Evolutionary conservation across 2,329 filamentous ascomycete species (phyloP), one percentile per base, ranked within the genome.

Genomic region (Colletotrichum eremochloae): DNA sequence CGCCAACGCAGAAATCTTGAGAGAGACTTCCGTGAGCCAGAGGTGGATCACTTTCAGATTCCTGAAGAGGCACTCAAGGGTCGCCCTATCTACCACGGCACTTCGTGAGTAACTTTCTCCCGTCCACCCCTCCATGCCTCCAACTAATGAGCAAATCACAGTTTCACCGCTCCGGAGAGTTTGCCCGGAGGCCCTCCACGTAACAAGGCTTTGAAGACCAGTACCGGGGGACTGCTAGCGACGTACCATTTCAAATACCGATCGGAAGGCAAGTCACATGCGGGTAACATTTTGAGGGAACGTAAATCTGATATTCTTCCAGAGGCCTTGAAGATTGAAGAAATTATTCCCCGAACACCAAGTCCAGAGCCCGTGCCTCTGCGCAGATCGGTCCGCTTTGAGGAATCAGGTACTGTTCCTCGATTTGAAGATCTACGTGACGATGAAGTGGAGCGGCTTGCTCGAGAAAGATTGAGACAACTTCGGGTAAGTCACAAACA

Each of bases 31-130:
- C 57, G 58, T 55, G 55, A 73, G 40, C 71, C 67, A 31, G 33
- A n/a, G n/a, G 60, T 3, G 74, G 50, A 61, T 7, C 44, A 12
- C 33, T 73, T 61, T 8, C 76, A 80, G 65, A 74, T 82, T 2
- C 73, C 80, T 0, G 81, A 82, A 55, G 78, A 81, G 66, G 77
- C 80, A 0, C 73, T 82, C 4, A 82, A 82, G 44, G 81, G 80
- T 9, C 77, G 75, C 57, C 76, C 78, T 0, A 71, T 82, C 9
- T 81, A 80, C 1, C 81, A 82, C 44, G 79, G 79, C 5, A 79
- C 79, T 18, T 75, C 62, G 80, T 82, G 71, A 70, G 76, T 46
- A 18, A 5, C 29, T 48, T 48, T 8, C 24, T 12, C 29, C 15
- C 11, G 12, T 8, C 24, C 24, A 24, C 24, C 31, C 12, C 8